Evolutionary conservation across 2,329 filamentous ascomycete genomes (phyloP).

Genomic region (Remersonia thermophila): DNA sequence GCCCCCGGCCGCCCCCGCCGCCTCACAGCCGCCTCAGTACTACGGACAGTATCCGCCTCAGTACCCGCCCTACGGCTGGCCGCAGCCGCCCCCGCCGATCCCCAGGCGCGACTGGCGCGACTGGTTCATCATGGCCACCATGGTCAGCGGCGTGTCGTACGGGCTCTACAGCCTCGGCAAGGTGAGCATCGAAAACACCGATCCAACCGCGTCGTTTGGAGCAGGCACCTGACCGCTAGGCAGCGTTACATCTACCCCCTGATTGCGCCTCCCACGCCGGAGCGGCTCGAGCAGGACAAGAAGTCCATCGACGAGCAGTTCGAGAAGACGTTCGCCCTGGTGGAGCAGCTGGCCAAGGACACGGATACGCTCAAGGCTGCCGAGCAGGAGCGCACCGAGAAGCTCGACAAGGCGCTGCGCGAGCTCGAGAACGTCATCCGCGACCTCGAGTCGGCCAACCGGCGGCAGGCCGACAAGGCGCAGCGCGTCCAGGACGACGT

Average conservation of each 20-base stretch:
- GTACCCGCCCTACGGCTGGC: conserved; percentile 42
- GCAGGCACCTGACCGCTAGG: conserved; percentile 15
- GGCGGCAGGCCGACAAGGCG: conserved; percentile 75
- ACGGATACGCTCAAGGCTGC: conserved; percentile 78
- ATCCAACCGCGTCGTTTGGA: background rate
- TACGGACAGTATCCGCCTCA: conserved; percentile 37
- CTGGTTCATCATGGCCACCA: conserved; percentile 99
- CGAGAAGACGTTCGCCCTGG: conserved; percentile 76
- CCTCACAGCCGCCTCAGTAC: conserved; percentile 34
- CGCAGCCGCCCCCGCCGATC: conserved; percentile 40
- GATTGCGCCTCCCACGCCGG: conserved; percentile 84
- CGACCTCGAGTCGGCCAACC: conserved; percentile 70
- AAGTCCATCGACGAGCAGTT: conserved; percentile 86
- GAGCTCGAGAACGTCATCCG: conserved; percentile 76
- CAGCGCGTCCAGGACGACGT: conserved; percentile 80
- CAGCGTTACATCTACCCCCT: conserved; percentile 85
- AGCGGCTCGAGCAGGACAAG: conserved; percentile 90
- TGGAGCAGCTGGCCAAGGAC: conserved; percentile 86
- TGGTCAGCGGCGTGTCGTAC: conserved; percentile 80
- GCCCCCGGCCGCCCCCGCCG: conserved; percentile 18
- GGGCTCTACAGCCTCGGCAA: conserved; percentile 81
- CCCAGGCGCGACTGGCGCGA: conserved; percentile 91
- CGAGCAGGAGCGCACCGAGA: conserved; percentile 72
- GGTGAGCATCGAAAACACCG: conserved; percentile 34
- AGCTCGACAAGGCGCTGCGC: conserved; percentile 65